Conservation (phyloP, 192 early-diverging fungal species). For the Backusella psychrophila region DNA sequence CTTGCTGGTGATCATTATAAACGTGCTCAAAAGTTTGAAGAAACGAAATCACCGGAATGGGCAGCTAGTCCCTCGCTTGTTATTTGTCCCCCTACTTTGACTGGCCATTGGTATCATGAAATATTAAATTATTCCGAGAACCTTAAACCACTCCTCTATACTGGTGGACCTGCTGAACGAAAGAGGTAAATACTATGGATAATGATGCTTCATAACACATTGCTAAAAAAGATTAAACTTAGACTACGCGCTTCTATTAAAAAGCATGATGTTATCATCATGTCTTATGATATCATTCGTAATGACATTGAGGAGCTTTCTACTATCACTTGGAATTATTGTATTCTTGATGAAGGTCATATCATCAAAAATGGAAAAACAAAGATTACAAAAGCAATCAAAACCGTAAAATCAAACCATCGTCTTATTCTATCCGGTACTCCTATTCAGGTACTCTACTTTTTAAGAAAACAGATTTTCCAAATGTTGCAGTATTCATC, state of each 20-base stretch:
- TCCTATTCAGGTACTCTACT: constrained; percentile 66
- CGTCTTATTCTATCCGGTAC: constrained; percentile 96
- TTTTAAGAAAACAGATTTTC: not conserved
- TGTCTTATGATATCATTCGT: constrained; percentile 96
- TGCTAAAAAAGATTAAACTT: too few species aligned
- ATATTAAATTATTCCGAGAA: constrained; percentile 76
- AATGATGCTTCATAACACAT: not conserved
- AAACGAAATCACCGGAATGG: constrained; percentile 58
- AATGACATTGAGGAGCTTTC: constrained; percentile 89
- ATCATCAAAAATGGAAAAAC: constrained; percentile 95
- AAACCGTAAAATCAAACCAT: constrained; percentile 82
- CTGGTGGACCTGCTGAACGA: constrained; percentile 78
- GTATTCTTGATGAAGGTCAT: constrained; percentile 97
- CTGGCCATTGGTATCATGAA: constrained; percentile 97
- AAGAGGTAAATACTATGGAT: constrained; percentile 39
- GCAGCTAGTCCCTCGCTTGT: constrained; percentile 83
- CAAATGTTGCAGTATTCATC: not conserved
- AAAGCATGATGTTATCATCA: constrained; percentile 80
- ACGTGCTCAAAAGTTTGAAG: constrained; percentile 56
- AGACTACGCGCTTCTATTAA: constrained; percentile 54
- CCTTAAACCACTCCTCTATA: constrained; percentile 82
- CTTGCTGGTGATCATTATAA: constrained; percentile 85
- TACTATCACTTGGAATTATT: constrained; percentile 85
- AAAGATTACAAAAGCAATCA: constrained; percentile 92
- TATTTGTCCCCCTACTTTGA: constrained; percentile 94